Base-by-base conservation (phyloP, 345 rosid species). In the Aethionema arabicum region DNA sequence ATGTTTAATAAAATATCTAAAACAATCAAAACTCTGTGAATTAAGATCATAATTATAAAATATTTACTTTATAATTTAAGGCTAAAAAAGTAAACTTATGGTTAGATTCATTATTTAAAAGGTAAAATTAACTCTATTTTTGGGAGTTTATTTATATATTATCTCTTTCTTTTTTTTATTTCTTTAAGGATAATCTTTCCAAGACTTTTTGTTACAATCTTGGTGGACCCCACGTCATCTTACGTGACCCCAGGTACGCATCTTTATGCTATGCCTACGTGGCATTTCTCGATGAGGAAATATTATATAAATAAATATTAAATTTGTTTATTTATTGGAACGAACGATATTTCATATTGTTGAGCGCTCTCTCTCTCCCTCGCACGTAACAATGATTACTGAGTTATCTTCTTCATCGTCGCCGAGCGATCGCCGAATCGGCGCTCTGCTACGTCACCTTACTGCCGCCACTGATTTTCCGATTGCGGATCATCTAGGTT, bases 361-460 rank as follows among this genome's bases (percentile, higher is more conserved):
- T 21, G 27, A 21, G 27, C 27, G 27, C 27, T 21, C 27, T 21
- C 27, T 21, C 27, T 21, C 27, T 21, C 27, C 27, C 27, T 21
- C 27, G 27, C 27, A 21, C 42, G 3, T 54, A 39, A 42, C 33
- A 27, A 33, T 14, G 5, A 0, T 55, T 21, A 59, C 11, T 0
- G 44, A 56, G 0, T 63, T 60, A 21, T 49, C 63, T 13, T 77
- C 67, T 31, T 64, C 73, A 15, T 65, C 78, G 32, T 68, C 78
- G 0, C 47, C 77, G 5, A 69, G 68, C 58, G 79, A 79, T 68
- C 85, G 87, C 11, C 76, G 85, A 63, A 52, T 83, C 52, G 74
- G 69, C 40, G 72, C 81, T 64, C 67, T 83, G 40, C 61, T 76
- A 38, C 73, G 81, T 48, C 87, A 83, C 56, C 78, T 83, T 44